These are phyloP conservation scores for Cryptosporidium sp. DNA, from an alignment of 169 alveolate genomes.

Conservation along the genomic window DNA sequence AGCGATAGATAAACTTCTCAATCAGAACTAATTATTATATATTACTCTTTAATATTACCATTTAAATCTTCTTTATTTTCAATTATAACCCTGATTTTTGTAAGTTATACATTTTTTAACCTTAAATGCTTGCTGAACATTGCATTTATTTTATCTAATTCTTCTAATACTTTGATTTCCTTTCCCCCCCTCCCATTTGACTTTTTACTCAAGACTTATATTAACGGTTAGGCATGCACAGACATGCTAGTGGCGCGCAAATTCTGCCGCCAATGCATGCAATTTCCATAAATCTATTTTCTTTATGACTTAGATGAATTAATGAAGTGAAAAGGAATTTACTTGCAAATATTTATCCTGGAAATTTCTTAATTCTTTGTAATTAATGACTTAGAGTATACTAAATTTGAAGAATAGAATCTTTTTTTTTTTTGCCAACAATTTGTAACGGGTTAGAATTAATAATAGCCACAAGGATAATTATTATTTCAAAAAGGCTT, in stretches of 20 bases:
- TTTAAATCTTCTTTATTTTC: background rate
- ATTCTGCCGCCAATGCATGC: background rate
- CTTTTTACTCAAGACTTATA: too few species aligned
- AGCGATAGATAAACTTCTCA: constrained; percentile 84
- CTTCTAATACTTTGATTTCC: too few species aligned
- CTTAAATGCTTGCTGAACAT: too few species aligned
- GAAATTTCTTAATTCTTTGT: background rate
- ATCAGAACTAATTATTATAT: constrained; percentile 18
- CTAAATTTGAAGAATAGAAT: too few species aligned
- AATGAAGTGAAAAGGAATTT: background rate
- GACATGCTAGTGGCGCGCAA: background rate
- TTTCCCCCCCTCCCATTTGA: background rate
- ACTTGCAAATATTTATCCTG: background rate
- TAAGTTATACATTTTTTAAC: background rate
- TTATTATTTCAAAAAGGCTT: background rate
- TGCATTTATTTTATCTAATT: too few species aligned
- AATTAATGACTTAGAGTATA: background rate
- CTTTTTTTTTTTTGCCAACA: background rate
- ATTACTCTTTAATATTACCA: background rate
- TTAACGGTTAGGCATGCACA: background rate
- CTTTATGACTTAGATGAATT: too few species aligned
- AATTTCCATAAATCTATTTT: background rate
- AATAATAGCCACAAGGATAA: background rate
- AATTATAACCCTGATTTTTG: background rate
- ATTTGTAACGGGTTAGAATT: background rate